A percentile compares a stretch with the other conserved stretches of the same genome.
Evolutionary conservation across 352 stramenopile species (phyloP).

Genomic region (Pythium volutum): DNA sequence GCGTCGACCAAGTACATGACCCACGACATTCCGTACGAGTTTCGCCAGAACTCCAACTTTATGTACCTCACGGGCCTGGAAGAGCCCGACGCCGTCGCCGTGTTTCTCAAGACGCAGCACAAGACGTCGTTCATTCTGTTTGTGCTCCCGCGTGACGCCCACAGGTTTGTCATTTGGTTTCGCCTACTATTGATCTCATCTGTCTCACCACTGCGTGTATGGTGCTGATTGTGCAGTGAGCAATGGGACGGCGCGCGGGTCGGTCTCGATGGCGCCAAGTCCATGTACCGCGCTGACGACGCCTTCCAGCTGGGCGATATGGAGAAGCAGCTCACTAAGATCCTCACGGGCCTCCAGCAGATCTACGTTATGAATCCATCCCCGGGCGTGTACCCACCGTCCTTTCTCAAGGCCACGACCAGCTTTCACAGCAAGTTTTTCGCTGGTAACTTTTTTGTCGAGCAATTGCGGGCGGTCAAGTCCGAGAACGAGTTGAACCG

Average conservation of each 20-base stretch:
- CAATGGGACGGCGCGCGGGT: conserved; percentile 80
- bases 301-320: conserved; percentile 68
- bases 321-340: conserved; percentile 39
- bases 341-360: conserved; percentile 57
- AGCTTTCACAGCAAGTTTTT: conserved; percentile 69
- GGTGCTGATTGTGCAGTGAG: conserved; percentile 33
- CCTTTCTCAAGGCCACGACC: conserved; percentile 60
- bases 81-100: conserved; percentile 69
- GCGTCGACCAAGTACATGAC: conserved; percentile 82
- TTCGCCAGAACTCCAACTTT: conserved; percentile 85
- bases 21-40: conserved; percentile 87
- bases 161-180: conserved; percentile 38
- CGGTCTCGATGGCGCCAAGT: conserved; percentile 53
- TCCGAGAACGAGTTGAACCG: conserved; percentile 67
- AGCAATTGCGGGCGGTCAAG: conserved; percentile 74
- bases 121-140: conserved; percentile 74
- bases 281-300: conserved; percentile 63
- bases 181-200: not conserved
- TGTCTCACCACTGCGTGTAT: no score
- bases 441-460: conserved; percentile 67
- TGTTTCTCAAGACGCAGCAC: conserved; percentile 66
- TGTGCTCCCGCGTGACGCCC: conserved; percentile 64
- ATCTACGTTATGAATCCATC: conserved; percentile 69
- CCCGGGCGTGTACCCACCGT: conserved; percentile 44
- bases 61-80: conserved; percentile 82